Percentiles rank a stretch among this genome's conserved stretches.
Evolutionary conservation across 1,284 basidiomycete species (phyloP).

Genomic region (Rhodotorula sp.): DNA sequence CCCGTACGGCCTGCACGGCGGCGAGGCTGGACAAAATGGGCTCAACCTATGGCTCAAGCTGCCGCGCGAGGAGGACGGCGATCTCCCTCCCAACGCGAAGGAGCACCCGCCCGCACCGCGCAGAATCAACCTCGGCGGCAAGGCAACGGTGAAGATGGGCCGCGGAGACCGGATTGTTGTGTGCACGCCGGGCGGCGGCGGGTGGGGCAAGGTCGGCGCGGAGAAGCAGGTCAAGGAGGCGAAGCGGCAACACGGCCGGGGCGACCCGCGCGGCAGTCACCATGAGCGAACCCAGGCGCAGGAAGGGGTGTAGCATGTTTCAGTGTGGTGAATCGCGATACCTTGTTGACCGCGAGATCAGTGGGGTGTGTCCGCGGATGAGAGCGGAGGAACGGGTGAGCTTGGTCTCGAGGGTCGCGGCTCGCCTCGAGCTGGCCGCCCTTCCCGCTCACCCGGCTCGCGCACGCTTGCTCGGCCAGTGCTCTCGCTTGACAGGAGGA

Average conservation of each 20-base stretch:
- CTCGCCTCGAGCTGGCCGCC: too few relatives aligned
- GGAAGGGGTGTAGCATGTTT: constrained; percentile 12
- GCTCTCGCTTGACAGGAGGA: background rate
- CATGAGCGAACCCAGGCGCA: constrained; percentile 24
- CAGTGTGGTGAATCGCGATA: too few relatives aligned
- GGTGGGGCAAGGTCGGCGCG: constrained; percentile 19
- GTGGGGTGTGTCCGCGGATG: background rate
- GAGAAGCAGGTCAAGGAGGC: constrained; percentile 7
- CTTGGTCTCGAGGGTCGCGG: background rate
- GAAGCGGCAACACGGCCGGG: background rate
- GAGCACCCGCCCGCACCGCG: constrained; percentile 51
- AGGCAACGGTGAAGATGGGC: constrained; percentile 83
- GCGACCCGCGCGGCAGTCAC: constrained; percentile 20
- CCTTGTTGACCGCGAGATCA: background rate
- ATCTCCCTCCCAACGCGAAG: constrained; percentile 51
- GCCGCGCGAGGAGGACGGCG: constrained; percentile 68
- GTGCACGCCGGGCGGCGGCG: constrained; percentile 83
- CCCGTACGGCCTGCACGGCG: constrained; percentile 89
- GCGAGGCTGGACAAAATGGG: constrained; percentile 71
- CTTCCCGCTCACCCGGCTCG: background rate
- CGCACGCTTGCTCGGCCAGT: background rate
- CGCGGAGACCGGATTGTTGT: constrained; percentile 78
- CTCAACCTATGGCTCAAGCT: constrained; percentile 88
- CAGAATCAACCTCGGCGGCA: constrained; percentile 86
- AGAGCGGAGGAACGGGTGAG: background rate